Base-by-base conservation (phyloP, 805 yeast species). In the Wilhelminamyces savonicus region DNA sequence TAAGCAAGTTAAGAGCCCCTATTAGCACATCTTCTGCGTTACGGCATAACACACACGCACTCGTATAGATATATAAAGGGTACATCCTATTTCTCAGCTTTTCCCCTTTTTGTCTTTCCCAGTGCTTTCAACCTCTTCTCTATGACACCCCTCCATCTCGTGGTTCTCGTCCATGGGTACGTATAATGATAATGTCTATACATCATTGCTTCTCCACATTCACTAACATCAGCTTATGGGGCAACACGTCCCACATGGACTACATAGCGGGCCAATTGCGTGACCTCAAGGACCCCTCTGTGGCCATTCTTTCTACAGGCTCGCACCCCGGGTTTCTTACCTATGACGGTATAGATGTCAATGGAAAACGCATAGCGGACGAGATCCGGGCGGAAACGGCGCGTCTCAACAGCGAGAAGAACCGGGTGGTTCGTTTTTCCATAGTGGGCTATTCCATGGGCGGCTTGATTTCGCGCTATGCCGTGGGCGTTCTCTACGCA, bases 321-420 rank as follows among this genome's bases (percentile, higher is more conserved):
- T 64, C 79, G 1, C 85, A 82, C 46, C 69, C 74, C 32, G 90
- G 88, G 5, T 82, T 76, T 48, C 71, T 73, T 6, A 61, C 69
- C 3, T 63, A 63, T 36, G 70, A 64, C 38, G 70, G 70, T 8
- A 39, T 63, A 16, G 46, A 49, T 26, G 33, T 57, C 13, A 62
- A 63, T 34, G 53, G 64, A 15, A 48, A 50, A 35, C 48, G 55
- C 31, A 56, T 61, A 7, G 46, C 60, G 8, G 41, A 52, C 9
- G 70, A 64, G 28, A 45, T 64, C 28, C 49, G 62, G 18, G 61
- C 57, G 28, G 69, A 62, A 38, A 56, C 63, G 21, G 69, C 62
- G 35, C 48, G 59, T 1, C 46, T 64, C 29, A 56, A 54, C 36
- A 41, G 45, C 28, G 48, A 49, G 26, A 44, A 52, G 26, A 40